Base-by-base conservation (phyloP, 2,329 filamentous ascomycete genomes). In the Dryadomyces quercivorus region DNA sequence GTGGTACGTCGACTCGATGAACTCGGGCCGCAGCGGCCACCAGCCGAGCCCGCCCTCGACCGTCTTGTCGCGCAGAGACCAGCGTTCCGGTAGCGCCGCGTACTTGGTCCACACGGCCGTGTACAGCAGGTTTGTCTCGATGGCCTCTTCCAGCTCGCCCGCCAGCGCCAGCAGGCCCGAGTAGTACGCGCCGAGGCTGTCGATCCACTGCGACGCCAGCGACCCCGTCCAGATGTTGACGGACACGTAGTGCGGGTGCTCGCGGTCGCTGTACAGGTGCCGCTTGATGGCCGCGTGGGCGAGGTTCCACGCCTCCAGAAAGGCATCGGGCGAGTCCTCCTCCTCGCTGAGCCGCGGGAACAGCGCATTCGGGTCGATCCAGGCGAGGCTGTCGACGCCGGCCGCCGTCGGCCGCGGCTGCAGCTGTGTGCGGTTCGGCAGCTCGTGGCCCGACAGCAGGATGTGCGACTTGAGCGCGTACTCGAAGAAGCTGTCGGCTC, bases 401-500 rank as follows among this genome's bases (percentile, higher is more conserved):
- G 22, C 44, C 20, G 45, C 21, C 50, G 73, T 63, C 59, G 70
- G 43, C 21, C 22, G 47, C 22, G 16, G n/a, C 36, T 47, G 26
- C 48, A 34, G 15, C 16, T 51, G 67, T 21, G 74, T 67, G 59
- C 70, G 63, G 59, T 84, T 84, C 3, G 79, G 79, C 57, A 75
- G 67, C 15, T 75, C 76, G 56, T 86, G 81, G 1, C 88, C 88
- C 2, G 92, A 95, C 21, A 97, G 80, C 22, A 98, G 71, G 57
- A 98, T 87, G 65, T 95, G 84, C 18, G 90, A 90, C 70, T 98
- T 98, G 63, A 97, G 78, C 3, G 93, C 91, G 69, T 98, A 98
- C 70, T 98, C 93, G 64, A 95, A 97, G 71, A 98, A 98, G 70
- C 91, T 96, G 71, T 98, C 93, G 63, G 95, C 89, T 43, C 93